Evolutionary conservation across 2,329 filamentous ascomycete species (phyloP).

Genomic region (Xylaria arbuscula): DNA sequence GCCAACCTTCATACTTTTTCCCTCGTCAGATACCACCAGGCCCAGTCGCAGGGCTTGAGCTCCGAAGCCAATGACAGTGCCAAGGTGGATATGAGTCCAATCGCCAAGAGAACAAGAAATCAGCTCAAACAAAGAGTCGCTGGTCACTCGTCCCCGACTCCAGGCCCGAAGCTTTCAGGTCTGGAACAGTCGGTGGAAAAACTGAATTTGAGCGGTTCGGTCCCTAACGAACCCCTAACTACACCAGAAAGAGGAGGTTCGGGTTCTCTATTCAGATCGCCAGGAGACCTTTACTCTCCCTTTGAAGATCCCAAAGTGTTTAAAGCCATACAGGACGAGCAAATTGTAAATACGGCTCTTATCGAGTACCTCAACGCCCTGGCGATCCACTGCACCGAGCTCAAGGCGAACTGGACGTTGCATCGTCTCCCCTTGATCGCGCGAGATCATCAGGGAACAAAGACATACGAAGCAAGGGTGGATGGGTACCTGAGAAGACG

Average conservation of each 20-base stretch:
- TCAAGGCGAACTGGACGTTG: constrained; percentile 13
- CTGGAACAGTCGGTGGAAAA: no score
- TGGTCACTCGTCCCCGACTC: background rate
- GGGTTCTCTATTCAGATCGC: background rate
- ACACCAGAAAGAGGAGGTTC: background rate
- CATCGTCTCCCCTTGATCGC: constrained; percentile 3
- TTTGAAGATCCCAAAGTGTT: background rate
- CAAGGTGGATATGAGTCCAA: constrained; percentile 13
- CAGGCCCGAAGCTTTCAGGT: no score
- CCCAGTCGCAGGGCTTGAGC: background rate
- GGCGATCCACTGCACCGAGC: background rate
- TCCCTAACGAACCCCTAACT: background rate
- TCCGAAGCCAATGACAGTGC: background rate
- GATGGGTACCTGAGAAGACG: constrained; percentile 16
- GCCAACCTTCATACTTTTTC: background rate
- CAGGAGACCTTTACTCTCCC: background rate
- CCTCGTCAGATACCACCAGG: constrained; percentile 13
- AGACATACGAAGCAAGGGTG: constrained; percentile 30
- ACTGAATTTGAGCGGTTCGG: background rate
- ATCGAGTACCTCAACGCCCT: constrained; percentile 23
- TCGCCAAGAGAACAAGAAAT: constrained; percentile 4
- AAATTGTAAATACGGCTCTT: constrained; percentile 29
- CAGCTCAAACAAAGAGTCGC: background rate
- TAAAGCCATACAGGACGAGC: constrained; percentile 22
- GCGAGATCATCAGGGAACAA: background rate